Percentiles rank a stretch among this genome's conserved stretches.
Evolutionary conservation across 2,329 filamentous ascomycete genomes (phyloP).

Genomic region (Fusarium humuli): DNA sequence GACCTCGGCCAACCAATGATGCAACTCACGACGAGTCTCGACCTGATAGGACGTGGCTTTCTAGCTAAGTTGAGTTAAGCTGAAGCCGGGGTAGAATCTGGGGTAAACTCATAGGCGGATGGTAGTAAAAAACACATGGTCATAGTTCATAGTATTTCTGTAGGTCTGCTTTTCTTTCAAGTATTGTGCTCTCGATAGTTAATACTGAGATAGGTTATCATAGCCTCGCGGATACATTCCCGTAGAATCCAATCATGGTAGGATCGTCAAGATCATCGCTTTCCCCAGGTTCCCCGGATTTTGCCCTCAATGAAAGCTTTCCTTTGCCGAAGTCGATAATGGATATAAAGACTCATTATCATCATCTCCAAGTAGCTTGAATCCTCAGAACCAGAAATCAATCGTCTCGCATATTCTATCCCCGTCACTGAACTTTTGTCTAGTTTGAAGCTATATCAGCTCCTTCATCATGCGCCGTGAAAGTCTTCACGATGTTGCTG

Average conservation of each 20-base stretch:
- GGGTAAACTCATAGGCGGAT: neutral
- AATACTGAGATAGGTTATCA: neutral
- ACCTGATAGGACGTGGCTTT: neutral
- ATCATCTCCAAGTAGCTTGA: neutral
- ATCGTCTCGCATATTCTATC: neutral
- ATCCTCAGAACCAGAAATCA: neutral
- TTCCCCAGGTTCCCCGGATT: neutral
- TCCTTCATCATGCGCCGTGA: constrained; percentile 16
- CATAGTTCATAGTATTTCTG: neutral
- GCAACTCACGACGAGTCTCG: neutral
- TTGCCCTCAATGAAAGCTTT: neutral
- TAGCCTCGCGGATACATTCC: constrained; percentile 28
- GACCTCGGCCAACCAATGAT: neutral
- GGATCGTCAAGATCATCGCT: neutral
- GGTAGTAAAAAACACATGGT: constrained; percentile 2
- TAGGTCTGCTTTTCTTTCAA: neutral
- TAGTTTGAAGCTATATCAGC: neutral
- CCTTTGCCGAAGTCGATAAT: neutral
- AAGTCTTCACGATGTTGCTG: constrained; percentile 18
- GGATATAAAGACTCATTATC: constrained; percentile 13
- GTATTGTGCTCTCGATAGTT: neutral
- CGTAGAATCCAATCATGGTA: constrained; percentile 23
- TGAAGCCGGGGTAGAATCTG: constrained; percentile 10
- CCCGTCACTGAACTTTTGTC: neutral
- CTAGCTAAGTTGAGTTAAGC: neutral